Evolutionary conservation across 1,139 yeast genomes (phyloP).

Genomic region (Pichia sp.): DNA sequence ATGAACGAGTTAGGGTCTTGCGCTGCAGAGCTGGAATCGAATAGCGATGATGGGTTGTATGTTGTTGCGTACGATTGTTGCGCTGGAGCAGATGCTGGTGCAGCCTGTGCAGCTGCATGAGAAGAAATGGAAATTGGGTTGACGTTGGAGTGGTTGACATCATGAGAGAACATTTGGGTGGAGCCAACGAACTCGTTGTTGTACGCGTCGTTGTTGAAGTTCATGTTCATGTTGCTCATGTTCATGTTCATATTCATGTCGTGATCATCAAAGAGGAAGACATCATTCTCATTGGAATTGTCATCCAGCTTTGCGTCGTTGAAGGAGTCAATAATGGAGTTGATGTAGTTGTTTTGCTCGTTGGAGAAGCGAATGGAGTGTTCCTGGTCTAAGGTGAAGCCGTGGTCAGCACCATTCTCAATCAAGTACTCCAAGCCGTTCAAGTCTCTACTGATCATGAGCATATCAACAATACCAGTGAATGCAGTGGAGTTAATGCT

Average conservation of each 20-base stretch:
- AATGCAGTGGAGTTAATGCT: constrained; percentile 22
- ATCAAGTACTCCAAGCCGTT: constrained; percentile 16
- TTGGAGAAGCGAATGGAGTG: constrained; percentile 18
- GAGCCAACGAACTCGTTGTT: neutral
- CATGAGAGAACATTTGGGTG: constrained; percentile 1
- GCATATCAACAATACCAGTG: constrained; percentile 21
- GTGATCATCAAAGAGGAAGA: constrained; percentile 25
- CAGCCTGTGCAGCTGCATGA: constrained; percentile 6
- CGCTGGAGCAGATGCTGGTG: neutral
- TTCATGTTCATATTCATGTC: constrained; percentile 8
- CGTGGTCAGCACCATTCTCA: constrained; percentile 17
- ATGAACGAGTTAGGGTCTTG: constrained; percentile 9
- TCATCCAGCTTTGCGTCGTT: constrained; percentile 1
- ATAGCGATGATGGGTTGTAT: constrained; percentile 10
- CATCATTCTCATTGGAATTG: constrained; percentile 15
- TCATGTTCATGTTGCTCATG: constrained; percentile 8
- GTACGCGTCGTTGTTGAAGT: constrained; percentile 7
- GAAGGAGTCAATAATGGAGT: constrained; percentile 11
- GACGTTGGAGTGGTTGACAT: constrained; percentile 7
- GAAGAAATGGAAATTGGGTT: constrained; percentile 14
- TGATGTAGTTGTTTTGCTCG: constrained; percentile 9
- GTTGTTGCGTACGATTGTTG: constrained; percentile 4
- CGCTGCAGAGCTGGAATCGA: constrained; percentile 6
- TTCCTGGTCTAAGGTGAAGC: constrained; percentile 27
- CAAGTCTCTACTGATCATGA: constrained; percentile 23